Conservation (phyloP, 345 rosid genomes). For the Rhodamnia rubescens region DNA sequence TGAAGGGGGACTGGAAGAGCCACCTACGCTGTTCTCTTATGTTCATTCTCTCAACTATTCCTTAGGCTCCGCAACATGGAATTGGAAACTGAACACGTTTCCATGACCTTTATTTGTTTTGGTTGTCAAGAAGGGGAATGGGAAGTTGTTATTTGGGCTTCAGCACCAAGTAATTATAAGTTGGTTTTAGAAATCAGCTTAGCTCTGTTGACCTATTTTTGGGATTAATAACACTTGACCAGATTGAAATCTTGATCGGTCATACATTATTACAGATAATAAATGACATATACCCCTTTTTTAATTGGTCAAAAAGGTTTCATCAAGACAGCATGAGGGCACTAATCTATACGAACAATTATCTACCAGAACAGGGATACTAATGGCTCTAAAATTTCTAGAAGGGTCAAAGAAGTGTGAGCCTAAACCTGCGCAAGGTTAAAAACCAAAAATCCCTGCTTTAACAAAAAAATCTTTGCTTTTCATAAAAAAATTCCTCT, state of each 20-base stretch:
- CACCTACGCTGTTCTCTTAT: background rate
- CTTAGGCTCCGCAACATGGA: background rate
- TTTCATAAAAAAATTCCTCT: background rate
- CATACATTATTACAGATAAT: background rate
- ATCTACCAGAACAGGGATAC: background rate
- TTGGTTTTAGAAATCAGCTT: background rate
- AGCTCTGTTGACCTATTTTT: background rate
- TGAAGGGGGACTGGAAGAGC: background rate
- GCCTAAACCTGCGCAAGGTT: background rate
- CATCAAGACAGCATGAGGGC: background rate
- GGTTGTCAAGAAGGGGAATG: background rate
- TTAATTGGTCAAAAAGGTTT: background rate
- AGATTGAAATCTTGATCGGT: background rate
- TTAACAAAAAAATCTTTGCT: background rate
- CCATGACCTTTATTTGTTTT: background rate
- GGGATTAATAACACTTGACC: background rate
- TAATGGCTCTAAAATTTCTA: background rate
- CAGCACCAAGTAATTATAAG: background rate
- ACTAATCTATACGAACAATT: background rate
- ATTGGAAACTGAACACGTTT: background rate
- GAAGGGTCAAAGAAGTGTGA: background rate
- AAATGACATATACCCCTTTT: background rate
- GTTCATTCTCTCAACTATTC: background rate
- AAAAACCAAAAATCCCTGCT: background rate
- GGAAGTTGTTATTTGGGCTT: background rate